phyloP scores from a whole-genome alignment of 768 basidiomycete species.

The Clavulina sp. region DNA sequence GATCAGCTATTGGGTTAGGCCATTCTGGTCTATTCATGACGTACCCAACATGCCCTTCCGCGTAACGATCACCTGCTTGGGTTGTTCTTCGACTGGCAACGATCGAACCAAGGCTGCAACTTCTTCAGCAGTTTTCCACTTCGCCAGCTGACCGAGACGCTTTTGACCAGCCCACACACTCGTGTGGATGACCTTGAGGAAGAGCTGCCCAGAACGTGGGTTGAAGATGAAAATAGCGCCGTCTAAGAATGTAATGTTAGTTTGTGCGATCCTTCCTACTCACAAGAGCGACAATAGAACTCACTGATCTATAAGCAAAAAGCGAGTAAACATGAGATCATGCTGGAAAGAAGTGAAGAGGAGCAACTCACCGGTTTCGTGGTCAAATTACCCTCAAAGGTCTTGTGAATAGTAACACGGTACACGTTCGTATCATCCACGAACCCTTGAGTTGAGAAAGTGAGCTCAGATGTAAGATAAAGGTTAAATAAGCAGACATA shows the following conservation, averaged over 20 bases:
- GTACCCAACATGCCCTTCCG: constrained; percentile 97
- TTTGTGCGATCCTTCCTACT: neutral
- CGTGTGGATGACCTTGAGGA: constrained; percentile 97
- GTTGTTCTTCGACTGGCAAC: constrained; percentile 98
- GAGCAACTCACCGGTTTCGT: constrained; percentile 85
- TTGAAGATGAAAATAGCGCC: constrained; percentile 99
- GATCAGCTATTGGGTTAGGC: neutral
- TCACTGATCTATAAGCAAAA: constrained; percentile 12
- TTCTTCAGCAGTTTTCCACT: constrained; percentile 99
- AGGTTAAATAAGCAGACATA: constrained; percentile 17
- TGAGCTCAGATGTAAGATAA: constrained; percentile 6
- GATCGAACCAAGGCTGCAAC: constrained; percentile 95
- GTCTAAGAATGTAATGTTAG: constrained; percentile 27
- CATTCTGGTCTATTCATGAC: constrained; percentile 13
- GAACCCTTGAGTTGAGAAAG: constrained; percentile 43
- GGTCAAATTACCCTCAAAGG: constrained; percentile 98
- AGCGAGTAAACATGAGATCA: constrained; percentile 2
- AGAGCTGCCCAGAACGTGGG: constrained; percentile 92
- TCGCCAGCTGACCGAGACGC: constrained; percentile 96
- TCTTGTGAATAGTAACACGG: constrained; percentile 97
- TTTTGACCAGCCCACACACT: constrained; percentile 99
- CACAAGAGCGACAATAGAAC: neutral
- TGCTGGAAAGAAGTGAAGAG: neutral
- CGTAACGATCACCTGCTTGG: constrained; percentile 98
- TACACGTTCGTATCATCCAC: constrained; percentile 99